These are phyloP conservation scores for Apiotrichum brassicae DNA, from an alignment of 1,284 basidiomycete genomes.

Conservation along the genomic window DNA sequence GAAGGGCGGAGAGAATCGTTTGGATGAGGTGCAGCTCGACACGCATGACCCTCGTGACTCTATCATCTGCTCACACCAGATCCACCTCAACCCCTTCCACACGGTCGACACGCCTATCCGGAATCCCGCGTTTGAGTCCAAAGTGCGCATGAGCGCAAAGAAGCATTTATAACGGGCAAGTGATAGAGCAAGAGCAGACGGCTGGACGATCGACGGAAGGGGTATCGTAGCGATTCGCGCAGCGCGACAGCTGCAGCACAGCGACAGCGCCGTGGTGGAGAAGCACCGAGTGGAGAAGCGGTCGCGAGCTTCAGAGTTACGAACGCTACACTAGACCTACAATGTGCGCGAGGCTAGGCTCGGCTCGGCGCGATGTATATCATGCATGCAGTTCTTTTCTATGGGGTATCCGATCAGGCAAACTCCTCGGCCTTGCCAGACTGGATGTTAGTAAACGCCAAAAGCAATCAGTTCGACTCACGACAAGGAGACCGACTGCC, in stretches of 20 bases:
- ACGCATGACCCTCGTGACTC: background rate
- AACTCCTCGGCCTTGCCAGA: slow-evolving; percentile 48
- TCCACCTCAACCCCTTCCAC: slow-evolving; percentile 85
- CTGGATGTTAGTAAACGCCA: slow-evolving; percentile 20
- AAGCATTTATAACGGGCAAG: slow-evolving; percentile 59
- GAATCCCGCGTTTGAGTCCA: slow-evolving; percentile 69
- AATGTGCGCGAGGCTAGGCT: too few relatives aligned
- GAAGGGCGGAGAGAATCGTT: too few relatives aligned
- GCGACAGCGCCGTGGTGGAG: too few relatives aligned
- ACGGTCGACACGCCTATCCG: slow-evolving; percentile 75
- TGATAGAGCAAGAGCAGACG: slow-evolving; percentile 5
- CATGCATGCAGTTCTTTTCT: slow-evolving; percentile 22
- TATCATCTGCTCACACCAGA: slow-evolving; percentile 51
- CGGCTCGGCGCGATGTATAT: slow-evolving; percentile 6
- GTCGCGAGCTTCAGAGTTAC: too few relatives aligned
- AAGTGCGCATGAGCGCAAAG: slow-evolving; percentile 78
- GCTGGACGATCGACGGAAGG: background rate
- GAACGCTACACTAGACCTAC: background rate
- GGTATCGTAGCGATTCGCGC: background rate
- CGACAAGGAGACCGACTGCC: slow-evolving; percentile 46
- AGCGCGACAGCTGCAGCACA: background rate
- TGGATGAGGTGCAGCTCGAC: too few relatives aligned
- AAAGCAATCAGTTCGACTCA: slow-evolving; percentile 23
- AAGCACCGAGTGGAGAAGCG: too few relatives aligned
- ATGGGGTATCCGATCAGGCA: slow-evolving; percentile 24